Base-by-base conservation (phyloP, 106 monocot species). In the Chionographis japonica region DNA sequence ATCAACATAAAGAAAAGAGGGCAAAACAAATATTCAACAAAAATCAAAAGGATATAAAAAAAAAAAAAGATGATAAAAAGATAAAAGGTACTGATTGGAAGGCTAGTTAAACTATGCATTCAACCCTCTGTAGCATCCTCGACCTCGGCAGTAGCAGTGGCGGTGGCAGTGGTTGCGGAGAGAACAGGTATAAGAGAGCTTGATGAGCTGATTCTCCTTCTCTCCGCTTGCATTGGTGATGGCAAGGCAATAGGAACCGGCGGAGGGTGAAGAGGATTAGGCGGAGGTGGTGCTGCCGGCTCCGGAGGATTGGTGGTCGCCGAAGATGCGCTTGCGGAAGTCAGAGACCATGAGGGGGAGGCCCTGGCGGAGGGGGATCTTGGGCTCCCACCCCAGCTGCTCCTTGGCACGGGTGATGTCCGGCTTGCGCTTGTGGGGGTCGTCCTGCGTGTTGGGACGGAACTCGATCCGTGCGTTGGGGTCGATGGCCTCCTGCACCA, bases 361-460 rank as follows among this genome's bases (percentile, higher is more conserved):
- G 12, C 93, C 93, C 50, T 93, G 19, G 54, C 62, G 73, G 9
- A 93, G 80, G 7, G 89, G 58, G 37, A 89, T 71, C 63, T 78
- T 84, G 12, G 93, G 93, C 68, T 93, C 86, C 89, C 93, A 93
- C 7, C 84, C 82, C 4, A 93, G 86, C 20, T 77, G 43, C 68
- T 86, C 83, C 67, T 93, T 89, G 40, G 93, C 93, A 53, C 76
- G 75, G 67, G 81, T 64, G 62, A 93, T 93, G 77, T 93, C 86
- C 6, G 93, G 93, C 63, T 84, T 89, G 64, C 93, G 72, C 74
- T 84, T 93, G 84, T 93, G 93, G 8, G 93, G 93, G 62, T 89
- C 93, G 38, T 93, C 93, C 62, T 78, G 77, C 4, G 93, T 93
- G 86, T 93, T 93, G 18, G 72, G 50, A 12, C 76, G 78, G 77